These are phyloP conservation scores for Dictyostelium capitatum DNA, from an alignment of 78 protist species.

Conservation along the genomic window DNA sequence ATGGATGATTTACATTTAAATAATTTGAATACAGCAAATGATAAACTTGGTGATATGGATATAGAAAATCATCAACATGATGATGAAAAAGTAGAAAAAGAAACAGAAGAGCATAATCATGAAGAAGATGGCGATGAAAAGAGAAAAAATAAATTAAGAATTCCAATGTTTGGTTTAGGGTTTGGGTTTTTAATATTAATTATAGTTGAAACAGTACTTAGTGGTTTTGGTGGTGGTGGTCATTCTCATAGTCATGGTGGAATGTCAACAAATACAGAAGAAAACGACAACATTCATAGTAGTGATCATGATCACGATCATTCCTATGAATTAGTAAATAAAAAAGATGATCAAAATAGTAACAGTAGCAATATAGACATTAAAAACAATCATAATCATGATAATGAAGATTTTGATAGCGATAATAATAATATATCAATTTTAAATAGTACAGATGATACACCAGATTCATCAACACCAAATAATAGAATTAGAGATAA, in stretches of 20 bases:
- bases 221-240: conserved; percentile 22
- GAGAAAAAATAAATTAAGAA: not conserved
- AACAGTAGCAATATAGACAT: not conserved
- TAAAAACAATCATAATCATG: not conserved
- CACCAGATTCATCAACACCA: not conserved
- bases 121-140: not conserved
- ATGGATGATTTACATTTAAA: conserved; percentile 1
- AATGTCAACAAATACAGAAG: not conserved
- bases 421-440: not conserved
- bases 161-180: conserved; percentile 70
- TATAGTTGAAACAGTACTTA: conserved; percentile 15
- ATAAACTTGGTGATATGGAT: not conserved
- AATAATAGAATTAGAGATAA: not conserved
- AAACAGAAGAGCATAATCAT: not conserved
- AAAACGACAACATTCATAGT: not conserved
- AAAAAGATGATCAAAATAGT: not conserved
- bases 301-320: conserved; percentile 1
- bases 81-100: not conserved
- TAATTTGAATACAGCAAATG: not conserved
- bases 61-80: not conserved
- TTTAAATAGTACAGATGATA: not conserved
- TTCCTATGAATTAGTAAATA: conserved; percentile 1
- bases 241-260: conserved; percentile 28
- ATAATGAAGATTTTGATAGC: not conserved
- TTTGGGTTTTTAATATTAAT: conserved; percentile 46